A percentile compares a stretch with the other conserved stretches of the same genome.
phyloP scores from a whole-genome alignment of 2,329 filamentous ascomycete genomes.

The Fonsecaea nubica region DNA sequence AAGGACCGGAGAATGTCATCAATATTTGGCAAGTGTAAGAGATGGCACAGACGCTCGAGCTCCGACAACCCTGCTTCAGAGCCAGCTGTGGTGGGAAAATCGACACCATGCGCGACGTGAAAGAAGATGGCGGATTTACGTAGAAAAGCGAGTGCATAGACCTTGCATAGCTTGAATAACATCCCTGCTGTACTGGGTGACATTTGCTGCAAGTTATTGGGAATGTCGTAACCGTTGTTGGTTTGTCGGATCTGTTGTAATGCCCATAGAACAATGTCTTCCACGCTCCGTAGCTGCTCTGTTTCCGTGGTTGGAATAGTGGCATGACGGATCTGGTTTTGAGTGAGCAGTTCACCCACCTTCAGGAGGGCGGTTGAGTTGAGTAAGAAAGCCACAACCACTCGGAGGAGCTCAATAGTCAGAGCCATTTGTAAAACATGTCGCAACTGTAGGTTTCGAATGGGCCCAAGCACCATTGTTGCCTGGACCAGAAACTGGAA shows the following conservation, averaged over 20 bases:
- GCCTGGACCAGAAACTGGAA: slow-evolving; percentile 37
- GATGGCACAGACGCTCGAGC: slow-evolving; percentile 78
- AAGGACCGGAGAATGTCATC: slow-evolving; percentile 75
- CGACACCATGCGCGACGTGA: slow-evolving; percentile 85
- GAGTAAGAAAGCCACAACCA: slow-evolving; percentile 64
- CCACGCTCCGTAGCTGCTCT: slow-evolving; percentile 25
- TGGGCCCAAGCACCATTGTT: slow-evolving; percentile 36
- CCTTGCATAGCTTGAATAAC: slow-evolving; percentile 60
- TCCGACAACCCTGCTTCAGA: slow-evolving; percentile 73
- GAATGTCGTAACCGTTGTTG: neutral
- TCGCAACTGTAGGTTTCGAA: slow-evolving; percentile 47
- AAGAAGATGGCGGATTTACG: slow-evolving; percentile 84
- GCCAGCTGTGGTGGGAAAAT: slow-evolving; percentile 76
- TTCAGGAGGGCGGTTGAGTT: slow-evolving; percentile 41
- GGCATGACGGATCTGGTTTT: slow-evolving; percentile 20
- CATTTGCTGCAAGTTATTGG: slow-evolving; percentile 15
- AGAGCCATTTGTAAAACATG: slow-evolving; percentile 87
- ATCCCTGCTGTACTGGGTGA: slow-evolving; percentile 23
- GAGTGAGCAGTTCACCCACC: slow-evolving; percentile 23
- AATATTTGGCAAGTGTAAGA: slow-evolving; percentile 76
- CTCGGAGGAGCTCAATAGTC: slow-evolving; percentile 86
- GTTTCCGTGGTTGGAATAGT: slow-evolving; percentile 7
- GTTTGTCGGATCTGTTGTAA: slow-evolving; percentile 11
- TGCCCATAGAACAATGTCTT: slow-evolving; percentile 28
- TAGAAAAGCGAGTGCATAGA: slow-evolving; percentile 88